These are phyloP conservation scores for Cryphonectria radicalis DNA, from an alignment of 2,329 filamentous ascomycete genomes.

Conservation along the genomic window DNA sequence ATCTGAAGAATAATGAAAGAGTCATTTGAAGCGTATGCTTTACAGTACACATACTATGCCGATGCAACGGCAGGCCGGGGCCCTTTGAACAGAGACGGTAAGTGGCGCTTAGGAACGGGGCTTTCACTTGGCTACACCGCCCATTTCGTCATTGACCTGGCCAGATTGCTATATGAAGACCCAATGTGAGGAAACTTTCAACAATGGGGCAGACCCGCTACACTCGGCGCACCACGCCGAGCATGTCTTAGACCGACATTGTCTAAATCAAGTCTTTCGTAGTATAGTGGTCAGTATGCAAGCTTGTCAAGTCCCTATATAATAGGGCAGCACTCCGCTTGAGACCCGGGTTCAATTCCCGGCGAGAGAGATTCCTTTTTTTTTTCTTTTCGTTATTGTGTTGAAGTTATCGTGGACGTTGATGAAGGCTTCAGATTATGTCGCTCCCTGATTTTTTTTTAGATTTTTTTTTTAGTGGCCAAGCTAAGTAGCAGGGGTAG, in stretches of 20 bases:
- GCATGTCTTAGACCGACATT: not conserved
- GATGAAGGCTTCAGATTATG: too few species aligned
- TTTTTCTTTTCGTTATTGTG: not conserved
- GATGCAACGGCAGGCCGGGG: too few species aligned
- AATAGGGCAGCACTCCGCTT: not conserved
- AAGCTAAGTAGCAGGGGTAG: too few species aligned
- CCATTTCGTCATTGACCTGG: not conserved
- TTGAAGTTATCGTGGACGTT: not conserved
- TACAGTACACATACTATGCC: too few species aligned
- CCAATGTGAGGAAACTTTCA: not conserved
- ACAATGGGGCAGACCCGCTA: not conserved
- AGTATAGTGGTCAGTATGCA: constrained; percentile 2
- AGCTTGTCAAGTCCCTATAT: not conserved
- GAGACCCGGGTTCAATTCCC: constrained; percentile 7
- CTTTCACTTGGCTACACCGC: too few species aligned
- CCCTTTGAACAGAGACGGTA: too few species aligned
- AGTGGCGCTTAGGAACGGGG: too few species aligned
- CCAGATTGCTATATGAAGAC: not conserved
- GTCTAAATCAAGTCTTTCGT: not conserved
- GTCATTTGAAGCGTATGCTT: too few species aligned
- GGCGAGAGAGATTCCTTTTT: not conserved
- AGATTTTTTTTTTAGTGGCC: too few species aligned
- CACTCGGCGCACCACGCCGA: not conserved
- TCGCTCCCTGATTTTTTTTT: too few species aligned
- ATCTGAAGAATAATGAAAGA: too few species aligned